phyloP scores from a whole-genome alignment of 306 rosid species.

The Clitoria ternatea region DNA sequence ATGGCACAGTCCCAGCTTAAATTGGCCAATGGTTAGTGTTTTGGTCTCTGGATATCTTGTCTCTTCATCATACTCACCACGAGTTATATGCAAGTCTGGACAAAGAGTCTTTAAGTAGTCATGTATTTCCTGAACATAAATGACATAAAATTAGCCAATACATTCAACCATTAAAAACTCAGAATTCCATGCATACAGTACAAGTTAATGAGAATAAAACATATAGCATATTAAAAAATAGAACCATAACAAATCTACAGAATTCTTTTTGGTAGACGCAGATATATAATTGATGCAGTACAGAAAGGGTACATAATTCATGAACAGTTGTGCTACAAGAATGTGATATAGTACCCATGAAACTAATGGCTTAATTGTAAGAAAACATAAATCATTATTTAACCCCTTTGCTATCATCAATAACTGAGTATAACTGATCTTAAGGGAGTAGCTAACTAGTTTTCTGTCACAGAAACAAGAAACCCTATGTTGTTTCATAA shows the following conservation, averaged over 20 bases:
- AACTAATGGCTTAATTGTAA: neutral
- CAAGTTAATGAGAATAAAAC: neutral
- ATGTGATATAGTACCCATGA: neutral
- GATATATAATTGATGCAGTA: neutral
- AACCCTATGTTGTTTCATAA: neutral
- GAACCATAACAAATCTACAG: neutral
- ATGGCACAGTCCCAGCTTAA: conserved; percentile 93
- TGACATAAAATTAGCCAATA: neutral
- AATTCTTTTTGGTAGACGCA: neutral
- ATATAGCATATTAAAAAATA: neutral
- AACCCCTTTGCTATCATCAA: neutral
- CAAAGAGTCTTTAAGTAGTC: conserved; percentile 98
- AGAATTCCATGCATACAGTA: neutral
- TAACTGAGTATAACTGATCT: neutral
- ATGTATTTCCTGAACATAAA: conserved; percentile 77
- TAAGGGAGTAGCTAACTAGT: neutral
- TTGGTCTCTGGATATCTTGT: conserved; percentile 89
- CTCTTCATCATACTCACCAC: conserved; percentile 97
- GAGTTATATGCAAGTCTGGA: conserved; percentile 87
- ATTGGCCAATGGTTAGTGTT: conserved; percentile 94
- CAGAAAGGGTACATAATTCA: neutral
- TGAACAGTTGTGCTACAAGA: neutral
- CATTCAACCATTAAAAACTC: neutral
- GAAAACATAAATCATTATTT: neutral
- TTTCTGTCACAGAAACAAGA: neutral